Conservation (phyloP, 768 basidiomycete species). For the Pleurotus platypus region DNA sequence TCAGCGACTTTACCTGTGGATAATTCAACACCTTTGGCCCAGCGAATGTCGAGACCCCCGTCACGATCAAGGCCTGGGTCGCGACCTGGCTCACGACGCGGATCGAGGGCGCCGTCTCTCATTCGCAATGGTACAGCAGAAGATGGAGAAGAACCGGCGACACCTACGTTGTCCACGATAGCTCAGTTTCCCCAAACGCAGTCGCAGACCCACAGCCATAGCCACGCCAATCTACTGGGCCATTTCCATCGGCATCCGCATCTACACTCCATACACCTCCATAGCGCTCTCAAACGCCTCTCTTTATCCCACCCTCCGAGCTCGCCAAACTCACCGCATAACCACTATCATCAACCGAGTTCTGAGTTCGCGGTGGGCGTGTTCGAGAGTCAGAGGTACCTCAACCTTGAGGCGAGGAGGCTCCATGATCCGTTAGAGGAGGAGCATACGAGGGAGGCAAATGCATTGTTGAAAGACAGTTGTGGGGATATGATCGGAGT, state of each 20-base stretch:
- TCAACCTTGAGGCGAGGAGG: constrained; percentile 59
- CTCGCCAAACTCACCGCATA: no score
- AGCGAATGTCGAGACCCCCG: not conserved
- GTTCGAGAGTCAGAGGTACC: constrained; percentile 69
- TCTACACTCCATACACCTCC: constrained; percentile 25
- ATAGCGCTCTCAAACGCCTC: constrained; percentile 35
- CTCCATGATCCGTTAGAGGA: constrained; percentile 46
- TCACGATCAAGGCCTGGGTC: not conserved
- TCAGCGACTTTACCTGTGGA: not conserved
- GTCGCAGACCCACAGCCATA: constrained; percentile 14
- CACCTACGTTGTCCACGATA: not conserved
- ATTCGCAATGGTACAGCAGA: not conserved
- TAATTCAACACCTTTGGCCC: not conserved
- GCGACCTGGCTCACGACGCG: not conserved
- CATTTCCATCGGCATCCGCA: constrained; percentile 28
- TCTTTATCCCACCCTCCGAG: constrained; percentile 11
- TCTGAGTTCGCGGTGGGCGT: constrained; percentile 62
- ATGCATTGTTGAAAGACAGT: constrained; percentile 44
- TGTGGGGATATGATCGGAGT: constrained; percentile 49
- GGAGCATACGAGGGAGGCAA: constrained; percentile 37
- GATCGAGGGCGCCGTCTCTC: not conserved
- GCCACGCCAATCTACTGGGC: constrained; percentile 18
- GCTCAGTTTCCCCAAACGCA: not conserved
- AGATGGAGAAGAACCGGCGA: not conserved
- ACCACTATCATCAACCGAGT: constrained; percentile 22